Percentiles rank a stretch among this genome's conserved stretches.
Conservation (phyloP, 208 protist species). For the Trypanosoma platydactyli region DNA sequence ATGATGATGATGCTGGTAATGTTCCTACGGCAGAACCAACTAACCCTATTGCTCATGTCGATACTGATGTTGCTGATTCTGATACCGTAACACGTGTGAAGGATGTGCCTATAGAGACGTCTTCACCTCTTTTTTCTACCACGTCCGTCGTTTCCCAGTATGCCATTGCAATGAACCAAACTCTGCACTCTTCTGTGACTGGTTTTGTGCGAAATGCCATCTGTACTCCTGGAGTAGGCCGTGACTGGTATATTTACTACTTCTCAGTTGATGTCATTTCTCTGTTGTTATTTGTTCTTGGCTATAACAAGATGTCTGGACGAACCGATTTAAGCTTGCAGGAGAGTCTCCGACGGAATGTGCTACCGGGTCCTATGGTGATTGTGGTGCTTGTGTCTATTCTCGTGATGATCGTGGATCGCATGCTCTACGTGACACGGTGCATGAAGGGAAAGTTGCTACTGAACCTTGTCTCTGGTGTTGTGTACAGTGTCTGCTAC, state of each 20-base stretch:
- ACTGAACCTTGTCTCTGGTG: constrained; percentile 35
- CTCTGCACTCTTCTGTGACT: not conserved
- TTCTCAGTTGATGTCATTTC: constrained; percentile 49
- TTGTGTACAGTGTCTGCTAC: constrained; percentile 50
- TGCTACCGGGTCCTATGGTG: constrained; percentile 73
- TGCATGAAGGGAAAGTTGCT: constrained; percentile 51
- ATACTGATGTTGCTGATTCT: not conserved
- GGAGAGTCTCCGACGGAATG: constrained; percentile 68
- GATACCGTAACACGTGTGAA: not conserved
- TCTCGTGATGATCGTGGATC: constrained; percentile 62
- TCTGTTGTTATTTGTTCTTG: constrained; percentile 48
- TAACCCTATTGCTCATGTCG: too few species aligned
- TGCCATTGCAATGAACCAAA: not conserved
- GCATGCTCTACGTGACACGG: constrained; percentile 66
- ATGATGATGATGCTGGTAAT: not conserved
- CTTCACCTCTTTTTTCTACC: not conserved
- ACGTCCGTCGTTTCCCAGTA: not conserved
- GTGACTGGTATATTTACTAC: constrained; percentile 68
- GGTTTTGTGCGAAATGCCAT: constrained; percentile 40
- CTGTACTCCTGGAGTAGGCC: constrained; percentile 41
- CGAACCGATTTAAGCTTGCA: constrained; percentile 41
- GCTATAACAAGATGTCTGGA: constrained; percentile 55
- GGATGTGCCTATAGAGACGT: not conserved
- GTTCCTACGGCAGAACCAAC: too few species aligned
- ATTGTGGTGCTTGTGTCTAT: constrained; percentile 60